Evolutionary conservation across 2,329 filamentous ascomycete species (phyloP).

Genomic region (Whalleya microplaca): DNA sequence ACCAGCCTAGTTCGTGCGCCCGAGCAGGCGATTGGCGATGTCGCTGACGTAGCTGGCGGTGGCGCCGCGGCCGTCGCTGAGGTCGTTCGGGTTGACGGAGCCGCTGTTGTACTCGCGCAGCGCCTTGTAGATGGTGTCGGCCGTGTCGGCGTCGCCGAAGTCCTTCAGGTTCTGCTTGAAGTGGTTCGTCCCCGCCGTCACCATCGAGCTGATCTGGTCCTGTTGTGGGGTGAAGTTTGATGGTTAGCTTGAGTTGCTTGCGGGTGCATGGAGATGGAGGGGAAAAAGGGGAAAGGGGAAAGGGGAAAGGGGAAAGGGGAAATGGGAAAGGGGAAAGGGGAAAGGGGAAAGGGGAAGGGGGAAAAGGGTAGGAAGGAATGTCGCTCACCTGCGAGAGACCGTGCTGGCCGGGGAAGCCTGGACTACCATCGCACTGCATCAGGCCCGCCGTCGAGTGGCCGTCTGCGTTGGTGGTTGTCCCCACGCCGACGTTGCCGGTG

Average conservation of each 20-base stretch:
- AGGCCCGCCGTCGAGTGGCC: slow-evolving; percentile 41
- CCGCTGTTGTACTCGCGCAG: slow-evolving; percentile 47
- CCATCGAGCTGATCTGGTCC: slow-evolving; percentile 42
- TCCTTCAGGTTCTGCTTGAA: slow-evolving; percentile 35
- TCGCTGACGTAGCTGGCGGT: slow-evolving; percentile 44
- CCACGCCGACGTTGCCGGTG: slow-evolving; percentile 43
- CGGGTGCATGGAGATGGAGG: neutral
- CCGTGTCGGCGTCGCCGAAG: slow-evolving; percentile 33
- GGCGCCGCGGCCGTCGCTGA: slow-evolving; percentile 42
- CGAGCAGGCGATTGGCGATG: slow-evolving; percentile 43
- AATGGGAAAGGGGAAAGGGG: neutral
- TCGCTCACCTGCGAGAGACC: slow-evolving; percentile 36
- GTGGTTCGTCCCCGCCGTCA: slow-evolving; percentile 34
- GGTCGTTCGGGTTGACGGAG: slow-evolving; percentile 38
- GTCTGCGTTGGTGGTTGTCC: slow-evolving; percentile 40
- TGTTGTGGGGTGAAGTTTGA: slow-evolving; percentile 7
- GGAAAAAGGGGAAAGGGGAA: neutral
- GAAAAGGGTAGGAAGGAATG: neutral
- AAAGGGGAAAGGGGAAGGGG: neutral
- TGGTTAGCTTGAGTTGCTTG: neutral
- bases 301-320: neutral
- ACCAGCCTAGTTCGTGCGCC: slow-evolving; percentile 39
- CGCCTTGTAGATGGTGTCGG: slow-evolving; percentile 43
- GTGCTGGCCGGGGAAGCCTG: slow-evolving; percentile 39
- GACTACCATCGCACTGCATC: slow-evolving; percentile 44